Base-by-base conservation (phyloP, 139 green algal genomes). In the Picochlorum sp. region DNA sequence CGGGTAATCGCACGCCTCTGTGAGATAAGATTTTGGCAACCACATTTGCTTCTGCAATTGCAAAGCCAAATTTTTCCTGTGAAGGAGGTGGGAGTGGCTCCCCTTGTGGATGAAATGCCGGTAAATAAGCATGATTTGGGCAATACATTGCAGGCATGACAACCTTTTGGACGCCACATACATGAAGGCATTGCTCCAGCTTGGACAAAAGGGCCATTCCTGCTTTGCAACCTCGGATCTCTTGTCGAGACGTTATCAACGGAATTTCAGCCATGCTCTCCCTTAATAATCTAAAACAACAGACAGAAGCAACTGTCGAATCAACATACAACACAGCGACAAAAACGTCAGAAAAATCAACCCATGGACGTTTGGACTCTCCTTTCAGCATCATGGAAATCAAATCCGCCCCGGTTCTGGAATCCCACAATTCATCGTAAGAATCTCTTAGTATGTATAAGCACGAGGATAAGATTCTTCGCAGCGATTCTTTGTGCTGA, bases 361-460 rank as follows among this genome's bases (percentile, higher is more conserved):
- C 47, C 23, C 52, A 49, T 21, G 51, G 16, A 21, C 18, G 47
- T 9, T 54, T 26, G 18, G 18, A 21, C 1, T 50, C 51, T 9
- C 69, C 76, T 31, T 65, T 58, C 21, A 83, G 38, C 64, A 82
- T 51, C 76, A 44, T 65, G 4, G 65, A 60, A 37, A 83, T 54
- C 47, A 71, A 34, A 20, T 83, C 65, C 0, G 28, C 47, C 2
- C 70, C 70, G 2, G 70, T 76, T 30, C 70, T 51, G 44, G 59
- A 70, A 57, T 76, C 70, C 1, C 16, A 30, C 20, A 76, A 24
- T 11, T 57, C 31, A 20, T 45, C 44, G 45, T 72, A 76, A 18
- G 13, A 62, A 56, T 54, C 57, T 31, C 72, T 56, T 24, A 76
- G 54, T 5, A 76, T 31, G 4, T 72, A 60, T 47, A 66, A 49